Percentiles rank a stretch among this genome's conserved stretches.
Conservation (phyloP, 768 basidiomycete species). For the Tricholoma furcatifolium region DNA sequence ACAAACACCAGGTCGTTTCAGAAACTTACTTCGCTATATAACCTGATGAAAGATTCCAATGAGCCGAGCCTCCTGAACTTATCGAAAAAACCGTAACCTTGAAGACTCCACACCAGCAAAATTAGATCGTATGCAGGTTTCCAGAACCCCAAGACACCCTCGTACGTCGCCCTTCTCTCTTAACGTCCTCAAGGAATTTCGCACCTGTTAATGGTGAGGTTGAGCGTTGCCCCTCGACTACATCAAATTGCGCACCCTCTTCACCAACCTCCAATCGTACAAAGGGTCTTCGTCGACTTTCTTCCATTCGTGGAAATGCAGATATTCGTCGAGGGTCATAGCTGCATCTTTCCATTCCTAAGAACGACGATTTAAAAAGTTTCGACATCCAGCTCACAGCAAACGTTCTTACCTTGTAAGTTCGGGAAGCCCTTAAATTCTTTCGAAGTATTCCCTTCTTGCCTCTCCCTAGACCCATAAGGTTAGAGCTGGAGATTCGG, state of each 20-base stretch:
- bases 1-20: constrained; percentile 9
- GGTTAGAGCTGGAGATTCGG: neutral
- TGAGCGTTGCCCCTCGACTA: neutral
- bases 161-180: constrained; percentile 79
- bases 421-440: constrained; percentile 68
- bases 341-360: constrained; percentile 91
- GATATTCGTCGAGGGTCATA: constrained; percentile 70
- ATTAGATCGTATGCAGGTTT: constrained; percentile 87
- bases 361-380: neutral
- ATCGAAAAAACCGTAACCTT: constrained; percentile 39
- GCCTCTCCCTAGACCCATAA: constrained; percentile 72
- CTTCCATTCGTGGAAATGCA: constrained; percentile 93
- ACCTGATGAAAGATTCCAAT: constrained; percentile 34
- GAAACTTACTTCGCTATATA: constrained; percentile 87
- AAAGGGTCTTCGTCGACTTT: constrained; percentile 80
- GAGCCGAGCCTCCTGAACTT: neutral
- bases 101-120: constrained; percentile 92
- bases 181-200: constrained; percentile 66
- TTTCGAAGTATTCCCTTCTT: constrained; percentile 76
- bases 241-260: constrained; percentile 47
- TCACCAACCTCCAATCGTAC: constrained; percentile 88
- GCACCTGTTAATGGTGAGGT: constrained; percentile 47
- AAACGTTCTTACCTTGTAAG: constrained; percentile 58
- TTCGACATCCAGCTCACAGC: neutral
- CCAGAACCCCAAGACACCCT: constrained; percentile 85